phyloP scores from a whole-genome alignment of 73 alveolate genomes.

The Paramecium tetraurelia region DNA sequence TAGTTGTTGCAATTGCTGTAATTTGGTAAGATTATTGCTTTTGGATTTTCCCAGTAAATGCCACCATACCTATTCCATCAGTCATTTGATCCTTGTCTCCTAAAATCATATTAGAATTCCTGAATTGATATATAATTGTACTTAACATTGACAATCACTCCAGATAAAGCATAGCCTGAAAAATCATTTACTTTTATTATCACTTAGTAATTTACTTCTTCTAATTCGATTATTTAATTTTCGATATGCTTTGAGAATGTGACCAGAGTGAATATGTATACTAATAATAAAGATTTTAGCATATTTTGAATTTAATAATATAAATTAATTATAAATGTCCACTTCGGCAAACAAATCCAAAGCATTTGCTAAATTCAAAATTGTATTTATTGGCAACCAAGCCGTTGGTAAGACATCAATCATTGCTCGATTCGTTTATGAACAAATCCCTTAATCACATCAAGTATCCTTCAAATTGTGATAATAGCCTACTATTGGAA shows the following conservation, averaged over 20 bases:
- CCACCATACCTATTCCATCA: not conserved
- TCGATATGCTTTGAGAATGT: not conserved
- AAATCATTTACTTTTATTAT: not conserved
- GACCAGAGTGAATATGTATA: not conserved
- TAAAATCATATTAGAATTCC: not conserved
- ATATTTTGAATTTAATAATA: slow-evolving; percentile 6
- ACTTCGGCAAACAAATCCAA: not conserved
- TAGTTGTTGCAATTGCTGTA: not conserved
- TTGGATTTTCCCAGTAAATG: not conserved
- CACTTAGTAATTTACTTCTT: not conserved
- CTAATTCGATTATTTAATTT: not conserved
- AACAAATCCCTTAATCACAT: slow-evolving; percentile 43
- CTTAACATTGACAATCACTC: not conserved
- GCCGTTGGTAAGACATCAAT: slow-evolving; percentile 92
- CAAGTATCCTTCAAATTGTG: slow-evolving; percentile 9
- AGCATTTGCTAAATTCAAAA: slow-evolving; percentile 73
- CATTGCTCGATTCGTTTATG: slow-evolving; percentile 83
- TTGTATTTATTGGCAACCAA: slow-evolving; percentile 85
- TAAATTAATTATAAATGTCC: not conserved
- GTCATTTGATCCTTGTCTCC: not conserved
- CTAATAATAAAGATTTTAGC: not conserved
- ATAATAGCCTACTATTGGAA: slow-evolving; percentile 90
- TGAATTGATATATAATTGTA: not conserved
- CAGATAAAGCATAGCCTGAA: not conserved
- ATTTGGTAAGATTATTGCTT: not conserved